Base-by-base conservation (phyloP, 2,329 filamentous ascomycete genomes). In the Claviceps humidiphila region DNA sequence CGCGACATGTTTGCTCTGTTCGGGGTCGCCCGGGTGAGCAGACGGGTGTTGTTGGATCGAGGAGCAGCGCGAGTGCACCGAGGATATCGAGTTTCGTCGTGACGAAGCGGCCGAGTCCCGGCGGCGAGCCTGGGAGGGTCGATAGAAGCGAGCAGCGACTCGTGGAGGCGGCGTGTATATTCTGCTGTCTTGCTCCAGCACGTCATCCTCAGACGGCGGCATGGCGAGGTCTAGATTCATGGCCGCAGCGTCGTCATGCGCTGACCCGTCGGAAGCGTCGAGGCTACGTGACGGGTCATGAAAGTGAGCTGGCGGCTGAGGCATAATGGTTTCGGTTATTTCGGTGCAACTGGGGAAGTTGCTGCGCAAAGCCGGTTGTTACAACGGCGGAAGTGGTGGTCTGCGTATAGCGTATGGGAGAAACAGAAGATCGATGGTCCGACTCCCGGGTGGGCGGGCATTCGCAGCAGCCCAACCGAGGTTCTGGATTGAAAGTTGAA, bases 71-170 rank as follows among this genome's bases (percentile, higher is more conserved):
- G 84, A 87, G 54, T 87, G 85, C 24, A 76, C 80, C 1, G 86
- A 90, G 4, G 86, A 89, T 34, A 89, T 78, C 53, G 85, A 89
- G 68, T 89, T 89, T 56, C 86, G 82, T 58, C 86, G 83, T 34
- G 86, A 89, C 1, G 86, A 89, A 24, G 85, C 80, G 14, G 86
- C 85, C 24, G 86, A 89, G 53, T 84, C 83, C 65, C 84, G 87
- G 60, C 84, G 82, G 58, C 84, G 81, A 56, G 74, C 77, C 58
- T 81, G 80, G 4, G 74, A 78, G 39, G 77, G 78, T 55, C 82
- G 78, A 68, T 87, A 87, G 71, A 91, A 88, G 57, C 86, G 84
- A 51, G 85, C 85, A 59, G 85, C 85, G 62, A 90, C 84, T 62
- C 82, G 84, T 34, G 86, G 82, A 51, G 87, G 87, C 46, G 85